Evolutionary conservation across 2,329 filamentous ascomycete species (phyloP), one percentile per base, ranked within the genome.

Genomic region (Colletotrichum tropicicola): DNA sequence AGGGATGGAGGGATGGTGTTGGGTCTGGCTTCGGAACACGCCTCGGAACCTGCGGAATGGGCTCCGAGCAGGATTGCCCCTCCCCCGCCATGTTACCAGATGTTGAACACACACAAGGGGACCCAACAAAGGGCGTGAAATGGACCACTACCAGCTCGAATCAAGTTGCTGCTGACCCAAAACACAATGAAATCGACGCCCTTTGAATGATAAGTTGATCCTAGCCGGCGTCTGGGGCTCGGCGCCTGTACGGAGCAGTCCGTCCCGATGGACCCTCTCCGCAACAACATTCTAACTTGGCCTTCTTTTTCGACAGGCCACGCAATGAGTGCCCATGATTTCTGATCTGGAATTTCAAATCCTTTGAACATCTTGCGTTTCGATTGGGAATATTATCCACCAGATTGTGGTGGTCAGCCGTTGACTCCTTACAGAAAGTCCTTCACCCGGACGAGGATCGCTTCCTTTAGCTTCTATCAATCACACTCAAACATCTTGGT

Each of bases 401-500:
- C n/a, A n/a, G n/a, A n/a, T n/a, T n/a, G n/a, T n/a, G n/a, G n/a
- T n/a, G n/a, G n/a, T n/a, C n/a, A n/a, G n/a, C n/a, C n/a, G 32
- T 7, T n/a, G 17, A 17, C 17, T 19, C 17, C 6, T 41, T 41
- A n/a, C n/a, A 7, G n/a, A 41, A n/a, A 35, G 32, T 12, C 32
- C n/a, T n/a, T 4, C 9, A 13, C 6, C 32, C 10, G 32, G 32
- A 10, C 12, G 12, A 35, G 32, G 10, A 19, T 4, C 6, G 10
- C 10, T 23, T 17, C 17, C 39, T 17, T 10, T 19, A 12, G 10
- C 44, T 47, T 12, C 37, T 5, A 39, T 58, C 59, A 67, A 15
- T 59, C 45, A 21, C 69, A 70, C 41, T 70, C 52, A 48, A 78
- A 79, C 1, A 72, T 69, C 64, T 78, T 78, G 10, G 75, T 75